Percentiles rank a stretch among this genome's conserved stretches.
phyloP scores from a whole-genome alignment of 2,329 filamentous ascomycete species.

The Botrytis byssoidea region DNA sequence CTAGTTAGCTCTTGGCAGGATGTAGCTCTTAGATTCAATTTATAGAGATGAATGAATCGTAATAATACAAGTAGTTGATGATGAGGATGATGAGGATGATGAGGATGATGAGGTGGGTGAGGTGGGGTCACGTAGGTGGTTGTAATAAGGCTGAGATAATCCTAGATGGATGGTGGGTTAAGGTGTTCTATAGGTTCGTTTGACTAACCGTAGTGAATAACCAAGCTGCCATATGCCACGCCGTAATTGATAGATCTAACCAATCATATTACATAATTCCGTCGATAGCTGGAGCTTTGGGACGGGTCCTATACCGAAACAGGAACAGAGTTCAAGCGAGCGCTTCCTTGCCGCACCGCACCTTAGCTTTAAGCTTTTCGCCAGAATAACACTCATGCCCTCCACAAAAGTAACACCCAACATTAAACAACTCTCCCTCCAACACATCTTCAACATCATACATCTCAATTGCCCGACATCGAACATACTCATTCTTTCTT shows the following conservation, averaged over 20 bases:
- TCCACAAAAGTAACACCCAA: neutral
- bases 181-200: neutral
- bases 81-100: neutral
- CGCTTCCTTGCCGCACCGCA: constrained; percentile 16
- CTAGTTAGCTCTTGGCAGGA: neutral
- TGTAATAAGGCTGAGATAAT: neutral
- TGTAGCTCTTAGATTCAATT: neutral
- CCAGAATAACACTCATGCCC: constrained; percentile 20
- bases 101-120: neutral
- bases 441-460: neutral
- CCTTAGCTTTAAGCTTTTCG: constrained; percentile 19
- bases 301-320: neutral
- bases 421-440: constrained; percentile 7
- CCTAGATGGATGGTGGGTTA: neutral
- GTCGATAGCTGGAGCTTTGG: neutral
- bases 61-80: neutral
- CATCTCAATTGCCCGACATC: constrained; percentile 22
- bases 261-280: neutral
- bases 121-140: neutral
- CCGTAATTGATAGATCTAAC: neutral
- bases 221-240: no score
- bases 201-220: neutral
- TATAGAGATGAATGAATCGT: neutral
- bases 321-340: constrained; percentile 13
- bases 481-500: constrained; percentile 16